Base-by-base conservation (phyloP, 148 eudicot species). In the Vaccinium macrocarpon region DNA sequence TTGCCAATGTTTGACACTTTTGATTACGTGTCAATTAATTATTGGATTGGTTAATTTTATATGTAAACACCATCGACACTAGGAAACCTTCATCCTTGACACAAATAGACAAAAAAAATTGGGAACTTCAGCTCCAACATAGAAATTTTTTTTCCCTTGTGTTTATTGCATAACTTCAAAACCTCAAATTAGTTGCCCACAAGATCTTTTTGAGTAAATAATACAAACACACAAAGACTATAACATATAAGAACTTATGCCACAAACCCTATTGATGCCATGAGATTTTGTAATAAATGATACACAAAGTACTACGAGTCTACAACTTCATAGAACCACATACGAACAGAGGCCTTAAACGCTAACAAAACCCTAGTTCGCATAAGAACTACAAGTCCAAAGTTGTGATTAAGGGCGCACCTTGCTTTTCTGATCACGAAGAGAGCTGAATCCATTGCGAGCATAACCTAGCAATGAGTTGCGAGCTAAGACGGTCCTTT, bases 381-480 rank as follows among this genome's bases (percentile, higher is more conserved):
- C 3, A 72, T 25, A 82, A 38, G 11, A 21, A 64, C 50, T 8
- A 27, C 15, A 59, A 82, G 38, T 42, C 42, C 23, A 46, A 1
- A 32, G 32, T 32, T 32, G 2, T 75, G 15, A 51, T 51, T 3
- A 14, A 77, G 1, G 53, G 83, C 75, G 23, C 84, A 95, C 95
- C 94, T 93, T 90, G 86, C 32, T 85, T 46, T 81, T 78, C 16
- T 83, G 11, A 46, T 53, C 70, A 15, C 64, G 48, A 52, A 90
- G 85, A 68, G 93, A 91, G 82, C 88, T 90, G 35, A 89, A 84
- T 11, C 81, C 86, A 85, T 84, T 86, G 64, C 89, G 84, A 68
- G 87, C 79, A 53, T 84, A 83, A 83, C 84, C 86, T 50, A 84
- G 83, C 81, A 82, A 66, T 79, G 84, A 78, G 83, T 68, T 85